A percentile compares a stretch with the other conserved stretches of the same genome.
These are phyloP conservation scores for Cicer chorassanicum DNA, from an alignment of 306 rosid species.

Conservation along the genomic window DNA sequence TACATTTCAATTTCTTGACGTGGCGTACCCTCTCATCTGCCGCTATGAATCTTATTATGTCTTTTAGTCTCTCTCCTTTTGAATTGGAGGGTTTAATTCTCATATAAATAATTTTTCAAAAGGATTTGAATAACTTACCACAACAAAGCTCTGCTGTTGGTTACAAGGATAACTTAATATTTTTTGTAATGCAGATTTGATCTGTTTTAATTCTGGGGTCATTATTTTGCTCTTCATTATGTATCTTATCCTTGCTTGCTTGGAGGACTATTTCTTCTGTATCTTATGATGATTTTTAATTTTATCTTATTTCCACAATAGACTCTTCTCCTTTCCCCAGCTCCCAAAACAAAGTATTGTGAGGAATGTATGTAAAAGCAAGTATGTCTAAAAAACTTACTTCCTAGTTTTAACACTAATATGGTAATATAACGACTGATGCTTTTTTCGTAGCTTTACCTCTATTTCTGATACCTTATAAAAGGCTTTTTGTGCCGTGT, in stretches of 20 bases:
- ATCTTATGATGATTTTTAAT: not conserved
- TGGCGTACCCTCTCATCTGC: not conserved
- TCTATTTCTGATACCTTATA: constrained; percentile 2
- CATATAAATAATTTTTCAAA: not conserved
- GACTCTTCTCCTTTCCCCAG: constrained; percentile 21
- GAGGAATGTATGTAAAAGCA: not conserved
- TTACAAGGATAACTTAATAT: constrained; percentile 15
- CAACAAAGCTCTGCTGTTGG: not conserved
- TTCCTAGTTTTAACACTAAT: constrained; percentile 1
- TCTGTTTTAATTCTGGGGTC: not conserved
- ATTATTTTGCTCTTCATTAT: constrained; percentile 4
- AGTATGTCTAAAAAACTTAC: constrained; percentile 28
- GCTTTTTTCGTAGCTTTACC: constrained; percentile 22
- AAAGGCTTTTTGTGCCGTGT: constrained; percentile 13
- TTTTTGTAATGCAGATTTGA: constrained; percentile 19
- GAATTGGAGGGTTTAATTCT: not conserved
- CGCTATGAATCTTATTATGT: not conserved
- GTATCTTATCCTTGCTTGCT: not conserved
- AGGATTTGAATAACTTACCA: not conserved
- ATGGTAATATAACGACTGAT: constrained; percentile 16
- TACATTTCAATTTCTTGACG: constrained; percentile 1
- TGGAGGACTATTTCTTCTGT: not conserved
- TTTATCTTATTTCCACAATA: constrained; percentile 3
- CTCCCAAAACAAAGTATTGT: not conserved
- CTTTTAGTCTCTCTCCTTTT: not conserved